Evolutionary conservation across 2,329 filamentous ascomycete species (phyloP), one percentile per base, ranked within the genome.

Genomic region (Colletotrichum sansevieriae): DNA sequence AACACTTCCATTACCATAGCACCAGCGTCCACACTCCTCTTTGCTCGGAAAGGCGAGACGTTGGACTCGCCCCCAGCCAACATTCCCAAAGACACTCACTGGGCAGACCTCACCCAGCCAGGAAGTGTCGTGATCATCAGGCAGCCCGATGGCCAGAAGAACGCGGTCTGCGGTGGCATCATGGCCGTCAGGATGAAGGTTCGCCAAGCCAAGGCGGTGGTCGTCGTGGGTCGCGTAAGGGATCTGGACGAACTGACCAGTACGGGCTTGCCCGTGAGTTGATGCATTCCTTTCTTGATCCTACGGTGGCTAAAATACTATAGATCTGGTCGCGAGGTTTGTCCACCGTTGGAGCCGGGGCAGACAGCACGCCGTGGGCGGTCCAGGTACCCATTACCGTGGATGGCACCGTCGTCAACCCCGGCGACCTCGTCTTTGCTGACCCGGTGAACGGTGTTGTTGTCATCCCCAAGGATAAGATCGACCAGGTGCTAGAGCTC

Each of bases 81-180:
- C 63, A 86, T 92, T 52, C 87, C 88, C 1, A 73, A 81, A 3
- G 85, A 83, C 8, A 86, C 83, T 7, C 92, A 93, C 73, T 94
- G 90, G 85, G 90, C 90, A 43, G 92, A 95, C 77, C 79, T 88
- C 47, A 85, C 88, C 1, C 78, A 86, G 29, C 80, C 84, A 0
- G 85, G 83, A 8, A 91, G 88, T 1, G 84, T 94, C 61, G 87
- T 90, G 4, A 80, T 94, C 4, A 84, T 94, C 67, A 86, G 88
- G 70, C 91, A 94, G 74, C 90, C 91, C 0, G 74, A 81, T 0
- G 84, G 83, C 1, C 91, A 93, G 76, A 84, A 84, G 59, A 93
- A 92, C 78, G 92, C 92, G 6, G 85, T 92, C 8, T 85, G 92
- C 6, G 92, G 92, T n/a, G 92, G 92, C 18, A 92, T 94, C 71